Evolutionary conservation across 176 grass and related monocot genomes (phyloP).

Genomic region (Rhynchospora breviuscula): DNA sequence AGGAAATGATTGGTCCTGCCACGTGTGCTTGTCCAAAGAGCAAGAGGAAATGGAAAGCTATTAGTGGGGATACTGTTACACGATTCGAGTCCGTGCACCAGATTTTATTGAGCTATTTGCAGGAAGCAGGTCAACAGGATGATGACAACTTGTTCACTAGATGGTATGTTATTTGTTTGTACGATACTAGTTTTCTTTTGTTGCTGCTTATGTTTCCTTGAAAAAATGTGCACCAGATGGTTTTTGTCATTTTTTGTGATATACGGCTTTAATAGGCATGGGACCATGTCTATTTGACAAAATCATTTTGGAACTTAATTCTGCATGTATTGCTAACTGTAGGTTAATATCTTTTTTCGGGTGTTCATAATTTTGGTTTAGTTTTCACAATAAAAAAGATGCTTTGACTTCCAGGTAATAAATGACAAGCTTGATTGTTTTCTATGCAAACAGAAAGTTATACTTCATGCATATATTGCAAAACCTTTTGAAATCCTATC

Average conservation of each 20-base stretch:
- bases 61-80: conserved; percentile 37
- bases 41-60: conserved; percentile 55
- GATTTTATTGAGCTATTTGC: conserved; percentile 83
- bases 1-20: conserved; percentile 53
- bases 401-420: background rate
- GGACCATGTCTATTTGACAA: background rate
- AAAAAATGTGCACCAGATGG: background rate
- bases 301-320: background rate
- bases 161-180: conserved; percentile 57
- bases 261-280: background rate
- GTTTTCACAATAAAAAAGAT: background rate
- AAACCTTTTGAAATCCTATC: background rate
- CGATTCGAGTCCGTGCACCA: conserved; percentile 64
- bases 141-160: conserved; percentile 82
- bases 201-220: conserved; percentile 11
- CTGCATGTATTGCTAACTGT: background rate
- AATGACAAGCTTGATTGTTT: background rate
- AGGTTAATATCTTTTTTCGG: background rate
- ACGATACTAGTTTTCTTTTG: background rate
- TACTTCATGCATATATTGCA: background rate
- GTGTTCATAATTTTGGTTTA: background rate
- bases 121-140: conserved; percentile 73
- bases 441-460: background rate
- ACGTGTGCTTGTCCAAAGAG: conserved; percentile 75
- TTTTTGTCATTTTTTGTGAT: background rate